These are phyloP conservation scores for Phytophthora kernoviae DNA, from an alignment of 352 stramenopile genomes.

Conservation along the genomic window DNA sequence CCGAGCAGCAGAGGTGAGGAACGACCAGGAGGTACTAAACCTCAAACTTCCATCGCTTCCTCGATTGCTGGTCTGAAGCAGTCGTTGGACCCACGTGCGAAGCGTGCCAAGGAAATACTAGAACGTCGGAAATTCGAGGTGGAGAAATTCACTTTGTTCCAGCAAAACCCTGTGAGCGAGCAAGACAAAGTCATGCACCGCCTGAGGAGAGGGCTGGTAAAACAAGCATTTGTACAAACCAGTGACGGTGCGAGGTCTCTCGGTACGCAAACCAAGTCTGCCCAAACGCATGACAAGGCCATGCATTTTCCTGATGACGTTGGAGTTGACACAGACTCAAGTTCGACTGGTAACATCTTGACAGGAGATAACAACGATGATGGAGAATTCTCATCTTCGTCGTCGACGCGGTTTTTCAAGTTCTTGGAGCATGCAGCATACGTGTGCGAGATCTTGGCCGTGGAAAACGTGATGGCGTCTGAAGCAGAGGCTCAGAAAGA, in stretches of 20 bases:
- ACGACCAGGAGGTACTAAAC: neutral
- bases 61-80: conserved; percentile 82
- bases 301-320: conserved; percentile 85
- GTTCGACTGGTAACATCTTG: conserved; percentile 1
- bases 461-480: conserved; percentile 52
- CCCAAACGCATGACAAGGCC: conserved; percentile 42
- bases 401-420: conserved; percentile 55
- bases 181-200: conserved; percentile 61
- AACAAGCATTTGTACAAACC: conserved; percentile 62
- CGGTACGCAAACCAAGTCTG: conserved; percentile 57
- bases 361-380: conserved; percentile 20
- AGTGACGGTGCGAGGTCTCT: conserved; percentile 60
- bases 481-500: conserved; percentile 22
- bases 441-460: conserved; percentile 57
- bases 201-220: conserved; percentile 52
- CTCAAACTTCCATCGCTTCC: conserved; percentile 46
- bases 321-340: conserved; percentile 48
- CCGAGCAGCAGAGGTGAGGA: conserved; percentile 13
- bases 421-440: conserved; percentile 68
- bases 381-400: conserved; percentile 23
- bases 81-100: conserved; percentile 63
- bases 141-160: conserved; percentile 73
- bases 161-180: conserved; percentile 60
- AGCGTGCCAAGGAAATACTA: conserved; percentile 64
- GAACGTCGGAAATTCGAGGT: conserved; percentile 67